These are phyloP conservation scores for Backusella parvicylindrica DNA, from an alignment of 192 early-diverging fungal genomes.

Conservation along the genomic window DNA sequence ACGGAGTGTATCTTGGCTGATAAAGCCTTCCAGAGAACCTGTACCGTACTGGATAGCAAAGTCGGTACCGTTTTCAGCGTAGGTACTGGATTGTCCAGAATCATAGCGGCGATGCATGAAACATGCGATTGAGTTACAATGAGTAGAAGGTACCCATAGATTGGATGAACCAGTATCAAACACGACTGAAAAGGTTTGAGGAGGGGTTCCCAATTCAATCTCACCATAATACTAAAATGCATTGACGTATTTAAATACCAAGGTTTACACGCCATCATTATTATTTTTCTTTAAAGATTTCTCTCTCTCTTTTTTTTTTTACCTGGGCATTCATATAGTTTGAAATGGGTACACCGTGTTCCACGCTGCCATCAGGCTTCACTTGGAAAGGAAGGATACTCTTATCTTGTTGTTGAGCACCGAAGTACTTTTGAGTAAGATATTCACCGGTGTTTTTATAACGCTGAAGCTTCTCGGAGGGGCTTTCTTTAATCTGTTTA, in stretches of 20 bases:
- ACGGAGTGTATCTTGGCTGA: slow-evolving; percentile 75
- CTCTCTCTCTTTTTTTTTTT: neutral
- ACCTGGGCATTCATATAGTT: slow-evolving; percentile 93
- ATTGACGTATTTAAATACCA: neutral
- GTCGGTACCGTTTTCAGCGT: slow-evolving; percentile 85
- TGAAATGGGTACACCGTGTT: slow-evolving; percentile 78
- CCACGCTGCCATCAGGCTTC: slow-evolving; percentile 50
- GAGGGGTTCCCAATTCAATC: slow-evolving; percentile 81
- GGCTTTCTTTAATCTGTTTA: slow-evolving; percentile 66
- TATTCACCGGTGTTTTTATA: slow-evolving; percentile 61
- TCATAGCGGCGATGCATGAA: slow-evolving; percentile 92
- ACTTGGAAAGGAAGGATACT: slow-evolving; percentile 38
- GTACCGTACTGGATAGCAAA: slow-evolving; percentile 97
- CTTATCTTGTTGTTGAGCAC: slow-evolving; percentile 23
- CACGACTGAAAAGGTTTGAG: slow-evolving; percentile 88
- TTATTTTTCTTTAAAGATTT: neutral
- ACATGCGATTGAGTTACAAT: slow-evolving; percentile 94
- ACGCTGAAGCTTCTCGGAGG: slow-evolving; percentile 57
- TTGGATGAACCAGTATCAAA: slow-evolving; percentile 96
- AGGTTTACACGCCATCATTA: neutral
- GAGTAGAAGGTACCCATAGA: slow-evolving; percentile 94
- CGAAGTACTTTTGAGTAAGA: slow-evolving; percentile 82
- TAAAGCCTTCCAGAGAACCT: slow-evolving; percentile 92
- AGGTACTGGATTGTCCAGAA: slow-evolving; percentile 71
- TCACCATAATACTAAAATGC: slow-evolving; percentile 86